Evolutionary conservation across 768 basidiomycete species (phyloP), one percentile per base, ranked within the genome.

Genomic region (Hygrophoropsis aurantiaca): DNA sequence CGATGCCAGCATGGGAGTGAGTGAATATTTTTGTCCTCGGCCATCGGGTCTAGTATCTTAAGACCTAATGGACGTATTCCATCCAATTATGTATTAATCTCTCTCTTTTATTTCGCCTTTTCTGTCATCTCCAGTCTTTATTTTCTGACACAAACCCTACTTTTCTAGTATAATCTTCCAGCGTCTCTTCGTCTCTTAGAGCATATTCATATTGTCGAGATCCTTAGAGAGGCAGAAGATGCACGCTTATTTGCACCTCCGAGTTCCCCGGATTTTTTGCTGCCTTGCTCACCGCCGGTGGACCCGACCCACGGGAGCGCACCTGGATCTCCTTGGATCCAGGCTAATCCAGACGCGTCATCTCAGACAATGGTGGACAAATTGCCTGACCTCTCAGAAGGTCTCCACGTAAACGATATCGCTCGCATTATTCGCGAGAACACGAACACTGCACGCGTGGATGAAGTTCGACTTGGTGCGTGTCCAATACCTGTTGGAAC

Each of bases 171-270:
- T 56, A 84, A 87, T 57, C 70, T 90, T 15, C 85, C 88, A 0
- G 80, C 85, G 4, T 88, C 85, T 58, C 70, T 90, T 64, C 80
- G 87, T 16, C 72, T 90, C 25, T 61, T 90, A 13, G 87, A 90
- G 60, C 82, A 84, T 3, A 77, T 85, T 1, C 83, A 89, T 57
- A 74, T 80, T 21, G 76, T 78, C 6, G 88, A 90, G 58, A 78
- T 89, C 11, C 70, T 90, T 1, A 77, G 83, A 9, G 82, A 81
- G 46, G 80, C 82, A 11, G 85, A 84, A 2, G 70, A 77, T 0
- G 49, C 59, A 23, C 53, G 46, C 8, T 51, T n/a, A n/a, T n/a
- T n/a, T n/a, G n/a, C n/a, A n/a, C n/a, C n/a, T n/a, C n/a, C n/a
- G n/a, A n/a, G n/a, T n/a, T n/a, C n/a, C n/a, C n/a, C n/a, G n/a